phyloP scores from a whole-genome alignment of 139 green algal genomes.

The Eudorina sp. region DNA sequence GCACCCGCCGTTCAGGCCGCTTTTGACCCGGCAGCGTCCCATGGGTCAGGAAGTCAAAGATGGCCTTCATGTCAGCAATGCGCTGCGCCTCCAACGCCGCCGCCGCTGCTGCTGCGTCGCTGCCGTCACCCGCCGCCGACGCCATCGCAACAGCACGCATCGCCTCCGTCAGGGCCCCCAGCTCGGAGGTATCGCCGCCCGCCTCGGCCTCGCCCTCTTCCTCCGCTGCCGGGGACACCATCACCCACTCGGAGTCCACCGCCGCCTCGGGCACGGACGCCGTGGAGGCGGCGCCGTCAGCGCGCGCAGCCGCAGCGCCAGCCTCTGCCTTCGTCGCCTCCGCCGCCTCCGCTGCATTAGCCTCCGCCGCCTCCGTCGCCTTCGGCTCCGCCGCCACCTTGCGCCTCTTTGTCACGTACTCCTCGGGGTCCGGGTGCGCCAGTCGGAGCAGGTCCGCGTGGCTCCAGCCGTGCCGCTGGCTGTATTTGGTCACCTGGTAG shows the following conservation, averaged over 20 bases:
- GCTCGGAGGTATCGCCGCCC: background rate
- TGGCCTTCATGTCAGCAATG: constrained; percentile 35
- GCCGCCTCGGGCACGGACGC: background rate
- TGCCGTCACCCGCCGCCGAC: background rate
- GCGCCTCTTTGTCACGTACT: background rate
- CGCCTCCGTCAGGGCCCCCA: background rate
- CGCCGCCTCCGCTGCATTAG: background rate
- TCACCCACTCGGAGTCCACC: constrained; percentile 10
- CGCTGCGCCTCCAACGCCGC: background rate
- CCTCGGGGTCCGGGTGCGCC: constrained; percentile 32
- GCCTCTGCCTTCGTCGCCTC: background rate
- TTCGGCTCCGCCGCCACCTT: background rate
- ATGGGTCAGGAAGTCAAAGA: constrained; percentile 43
- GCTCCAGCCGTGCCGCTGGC: constrained; percentile 40
- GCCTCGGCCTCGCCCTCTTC: background rate
- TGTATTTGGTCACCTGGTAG: constrained; percentile 49
- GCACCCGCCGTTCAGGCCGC: background rate
- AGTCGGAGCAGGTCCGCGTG: constrained; percentile 44
- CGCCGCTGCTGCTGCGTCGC: background rate
- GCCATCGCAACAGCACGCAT: background rate
- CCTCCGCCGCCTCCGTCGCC: background rate
- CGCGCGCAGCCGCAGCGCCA: background rate
- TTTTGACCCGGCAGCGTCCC: constrained; percentile 13
- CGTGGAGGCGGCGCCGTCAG: background rate
- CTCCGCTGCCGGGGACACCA: background rate